Base-by-base conservation (phyloP, 1,139 yeast species). In the Blastobotrys indianensis region DNA sequence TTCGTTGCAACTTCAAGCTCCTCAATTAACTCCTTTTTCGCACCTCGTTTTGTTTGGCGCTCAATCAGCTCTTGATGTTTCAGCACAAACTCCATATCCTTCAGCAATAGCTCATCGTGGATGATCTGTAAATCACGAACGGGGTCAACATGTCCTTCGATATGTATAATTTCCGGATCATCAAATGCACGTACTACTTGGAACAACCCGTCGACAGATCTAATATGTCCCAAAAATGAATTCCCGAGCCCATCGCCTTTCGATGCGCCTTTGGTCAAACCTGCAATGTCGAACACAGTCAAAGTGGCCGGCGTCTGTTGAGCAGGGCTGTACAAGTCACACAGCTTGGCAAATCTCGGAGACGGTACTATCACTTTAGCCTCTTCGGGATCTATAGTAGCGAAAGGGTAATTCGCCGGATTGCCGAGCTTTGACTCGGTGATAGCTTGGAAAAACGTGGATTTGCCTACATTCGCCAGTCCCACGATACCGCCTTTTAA, bases 231-330 rank as follows among this genome's bases (percentile, higher is more conserved):
- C 69, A 90, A 80, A 79, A 90, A 90, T 58, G 94, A 92, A 70
- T 90, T 88, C 68, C 97, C 97, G 61, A 90, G 79, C 64, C 97
- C 97, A 71, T 88, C 96, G 70, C 97, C 97, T 47, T 88, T 82
- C 52, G 87, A 82, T 42, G 97, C 97, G 67, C 96, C 96, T 68
- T 85, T 85, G 53, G 95, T 86, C 66, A 88, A 77, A 67, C 97
- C 97, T 48, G 97, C 97, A 72, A 88, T 88, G 72, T 88, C 97
- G 63, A 85, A 87, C 52, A 90, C 79, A 52, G 96, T 87, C 72
- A 88, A 78, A 61, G 74, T 84, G 13, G 97, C 96, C 48, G 95
- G 95, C 51, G 86, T 86, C 42, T 49, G 52, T 62, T 79, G 82
- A 64, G 80, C 78, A 48, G 94, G 88, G 68, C 82, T 75, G 74